A percentile compares a stretch with the other conserved stretches of the same genome.
These are phyloP conservation scores for Elsinoe australis DNA, from an alignment of 2,329 filamentous ascomycete species.

Conservation along the genomic window DNA sequence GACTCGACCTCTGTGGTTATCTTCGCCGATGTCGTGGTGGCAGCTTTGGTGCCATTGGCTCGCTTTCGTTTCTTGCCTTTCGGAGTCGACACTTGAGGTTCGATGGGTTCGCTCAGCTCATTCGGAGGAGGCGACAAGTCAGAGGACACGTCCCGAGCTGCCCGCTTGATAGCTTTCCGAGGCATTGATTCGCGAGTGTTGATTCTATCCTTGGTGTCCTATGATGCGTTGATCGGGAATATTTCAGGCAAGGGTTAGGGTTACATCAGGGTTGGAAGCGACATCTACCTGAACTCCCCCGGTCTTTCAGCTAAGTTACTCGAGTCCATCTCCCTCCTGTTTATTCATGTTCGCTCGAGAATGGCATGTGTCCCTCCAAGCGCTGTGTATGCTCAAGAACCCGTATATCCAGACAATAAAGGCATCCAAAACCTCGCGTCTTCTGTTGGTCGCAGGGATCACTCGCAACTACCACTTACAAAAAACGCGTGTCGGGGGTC, in stretches of 20 bases:
- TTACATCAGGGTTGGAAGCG: background rate
- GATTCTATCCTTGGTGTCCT: no score
- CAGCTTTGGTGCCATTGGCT: background rate
- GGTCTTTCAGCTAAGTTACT: no score
- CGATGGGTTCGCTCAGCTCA: background rate
- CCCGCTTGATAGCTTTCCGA: conserved; percentile 5
- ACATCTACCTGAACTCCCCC: no score
- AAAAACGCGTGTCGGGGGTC: no score
- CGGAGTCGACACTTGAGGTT: background rate
- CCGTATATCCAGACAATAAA: no score
- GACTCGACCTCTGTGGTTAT: conserved; percentile 11
- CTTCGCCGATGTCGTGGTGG: conserved; percentile 3
- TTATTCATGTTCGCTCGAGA: no score
- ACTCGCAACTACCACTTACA: no score
- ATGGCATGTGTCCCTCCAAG: no score
- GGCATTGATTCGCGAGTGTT: conserved; percentile 11
- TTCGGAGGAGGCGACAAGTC: conserved; percentile 15
- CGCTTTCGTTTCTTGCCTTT: conserved; percentile 17
- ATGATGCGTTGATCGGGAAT: conserved; percentile 11
- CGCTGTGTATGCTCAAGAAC: no score
- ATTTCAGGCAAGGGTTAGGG: background rate
- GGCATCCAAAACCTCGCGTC: no score
- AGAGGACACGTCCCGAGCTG: conserved; percentile 15
- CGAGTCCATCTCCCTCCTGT: no score
- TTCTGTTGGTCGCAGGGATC: no score